Evolutionary conservation across 2,329 filamentous ascomycete species (phyloP).

Genomic region (Exophiala sp.): DNA sequence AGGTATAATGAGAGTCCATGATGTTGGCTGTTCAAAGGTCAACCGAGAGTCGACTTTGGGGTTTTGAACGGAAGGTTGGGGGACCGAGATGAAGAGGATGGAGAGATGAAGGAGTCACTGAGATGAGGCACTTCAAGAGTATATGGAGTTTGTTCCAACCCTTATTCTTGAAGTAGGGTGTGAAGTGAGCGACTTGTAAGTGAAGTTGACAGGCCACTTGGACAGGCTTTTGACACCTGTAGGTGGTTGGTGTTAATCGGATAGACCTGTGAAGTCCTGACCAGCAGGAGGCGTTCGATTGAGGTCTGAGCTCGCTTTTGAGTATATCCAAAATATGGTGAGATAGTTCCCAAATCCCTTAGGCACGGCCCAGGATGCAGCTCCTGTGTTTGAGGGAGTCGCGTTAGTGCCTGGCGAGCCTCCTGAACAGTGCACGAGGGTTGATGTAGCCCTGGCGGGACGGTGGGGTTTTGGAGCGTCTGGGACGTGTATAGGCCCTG

Average conservation of each 20-base stretch:
- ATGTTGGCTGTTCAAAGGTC: slow-evolving; percentile 6
- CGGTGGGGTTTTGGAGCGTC: slow-evolving; percentile 11
- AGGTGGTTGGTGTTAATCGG: slow-evolving; percentile 20
- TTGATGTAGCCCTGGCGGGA: slow-evolving; percentile 23
- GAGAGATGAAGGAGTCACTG: slow-evolving; percentile 7
- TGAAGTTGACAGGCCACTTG: slow-evolving; percentile 16
- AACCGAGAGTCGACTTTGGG: neutral
- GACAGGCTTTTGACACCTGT: slow-evolving; percentile 18
- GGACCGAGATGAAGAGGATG: neutral
- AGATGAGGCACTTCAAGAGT: slow-evolving; percentile 18
- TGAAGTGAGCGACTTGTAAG: slow-evolving; percentile 10
- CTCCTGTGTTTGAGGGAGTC: slow-evolving; percentile 26
- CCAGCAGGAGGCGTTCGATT: slow-evolving; percentile 18
- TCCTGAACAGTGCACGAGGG: slow-evolving; percentile 24
- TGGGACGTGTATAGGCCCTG: slow-evolving; percentile 1
- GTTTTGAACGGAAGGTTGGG: neutral
- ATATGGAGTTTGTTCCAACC: slow-evolving; percentile 11
- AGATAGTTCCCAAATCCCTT: slow-evolving; percentile 5
- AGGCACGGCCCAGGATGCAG: slow-evolving; percentile 23
- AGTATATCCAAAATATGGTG: slow-evolving; percentile 13
- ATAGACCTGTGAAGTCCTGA: slow-evolving; percentile 17
- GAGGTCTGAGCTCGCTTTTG: slow-evolving; percentile 14
- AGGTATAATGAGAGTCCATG: slow-evolving; percentile 24
- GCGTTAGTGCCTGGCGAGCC: slow-evolving; percentile 15
- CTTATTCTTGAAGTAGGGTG: slow-evolving; percentile 1